Evolutionary conservation across 306 rosid species (phyloP).

Genomic region (Cucurbita maxima): DNA sequence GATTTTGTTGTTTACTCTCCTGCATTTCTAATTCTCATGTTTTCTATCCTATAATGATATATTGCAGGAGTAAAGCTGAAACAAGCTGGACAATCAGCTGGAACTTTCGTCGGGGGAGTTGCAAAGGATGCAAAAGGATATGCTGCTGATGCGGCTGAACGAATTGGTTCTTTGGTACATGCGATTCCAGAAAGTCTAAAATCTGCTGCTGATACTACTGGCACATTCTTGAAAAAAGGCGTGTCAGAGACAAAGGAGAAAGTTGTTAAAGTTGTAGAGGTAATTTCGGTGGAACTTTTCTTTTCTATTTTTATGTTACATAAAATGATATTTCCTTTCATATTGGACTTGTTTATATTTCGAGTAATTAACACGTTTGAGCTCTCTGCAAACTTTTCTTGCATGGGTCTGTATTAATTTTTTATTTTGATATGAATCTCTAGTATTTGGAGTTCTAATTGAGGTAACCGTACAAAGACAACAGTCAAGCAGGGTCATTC

Average conservation of each 20-base stretch:
- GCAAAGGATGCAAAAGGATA: constrained; percentile 84
- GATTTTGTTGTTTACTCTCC: background rate
- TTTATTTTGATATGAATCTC: constrained; percentile 7
- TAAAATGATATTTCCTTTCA: background rate
- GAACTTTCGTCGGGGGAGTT: constrained; percentile 76
- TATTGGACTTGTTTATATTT: constrained; percentile 8
- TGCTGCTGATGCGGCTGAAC: constrained; percentile 60
- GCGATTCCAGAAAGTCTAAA: constrained; percentile 84
- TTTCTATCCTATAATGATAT: constrained; percentile 1
- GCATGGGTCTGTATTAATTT: background rate
- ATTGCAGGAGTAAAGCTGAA: constrained; percentile 67
- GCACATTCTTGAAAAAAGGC: constrained; percentile 63
- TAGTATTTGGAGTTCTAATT: constrained; percentile 91
- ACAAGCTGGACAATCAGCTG: constrained; percentile 83
- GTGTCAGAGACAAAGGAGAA: constrained; percentile 76
- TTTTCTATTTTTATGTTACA: background rate
- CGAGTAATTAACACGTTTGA: background rate
- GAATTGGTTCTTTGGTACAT: constrained; percentile 76
- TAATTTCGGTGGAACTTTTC: constrained; percentile 1
- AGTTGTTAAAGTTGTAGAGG: constrained; percentile 92
- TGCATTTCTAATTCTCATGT: background rate
- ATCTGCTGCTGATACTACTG: constrained; percentile 79
- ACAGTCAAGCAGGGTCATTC: constrained; percentile 60
- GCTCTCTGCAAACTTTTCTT: background rate
- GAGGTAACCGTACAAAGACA: constrained; percentile 72